These are phyloP conservation scores for Podospora fimiseda DNA, from an alignment of 495 filamentous ascomycete species.

Conservation along the genomic window DNA sequence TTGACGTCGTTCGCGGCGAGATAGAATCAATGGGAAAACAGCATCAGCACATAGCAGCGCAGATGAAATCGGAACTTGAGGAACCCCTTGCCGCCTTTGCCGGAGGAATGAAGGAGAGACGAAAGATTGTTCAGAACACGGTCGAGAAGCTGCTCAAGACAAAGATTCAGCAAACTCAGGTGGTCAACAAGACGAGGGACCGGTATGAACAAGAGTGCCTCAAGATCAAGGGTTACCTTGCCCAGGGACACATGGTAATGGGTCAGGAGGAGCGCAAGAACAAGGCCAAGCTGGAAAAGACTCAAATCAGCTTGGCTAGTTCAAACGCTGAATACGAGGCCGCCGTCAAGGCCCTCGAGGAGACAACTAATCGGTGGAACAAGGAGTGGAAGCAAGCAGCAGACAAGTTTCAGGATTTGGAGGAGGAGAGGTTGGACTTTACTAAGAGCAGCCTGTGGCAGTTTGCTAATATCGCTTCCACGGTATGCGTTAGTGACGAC, in stretches of 20 bases:
- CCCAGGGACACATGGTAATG: conserved; percentile 99
- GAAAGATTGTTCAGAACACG: conserved; percentile 89
- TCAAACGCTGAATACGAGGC: conserved; percentile 91
- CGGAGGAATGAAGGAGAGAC: conserved; percentile 86
- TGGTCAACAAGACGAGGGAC: conserved; percentile 93
- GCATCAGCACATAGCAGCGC: conserved; percentile 78
- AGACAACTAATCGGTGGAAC: conserved; percentile 95
- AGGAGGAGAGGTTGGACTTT: conserved; percentile 95
- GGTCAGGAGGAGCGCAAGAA: conserved; percentile 98
- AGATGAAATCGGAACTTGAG: conserved; percentile 97
- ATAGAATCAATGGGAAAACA: conserved; percentile 92
- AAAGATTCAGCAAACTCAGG: conserved; percentile 84
- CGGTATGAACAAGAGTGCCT: conserved; percentile 95
- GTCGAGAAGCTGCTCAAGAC: conserved; percentile 90
- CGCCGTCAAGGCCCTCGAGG: conserved; percentile 87
- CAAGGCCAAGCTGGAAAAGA: conserved; percentile 98
- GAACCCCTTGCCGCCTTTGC: conserved; percentile 88
- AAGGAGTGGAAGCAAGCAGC: conserved; percentile 95
- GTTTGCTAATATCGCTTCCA: conserved; percentile 96
- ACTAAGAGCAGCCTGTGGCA: conserved; percentile 96
- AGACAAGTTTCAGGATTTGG: conserved; percentile 99
- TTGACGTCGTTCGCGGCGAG: conserved; percentile 83
- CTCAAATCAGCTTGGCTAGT: conserved; percentile 84
- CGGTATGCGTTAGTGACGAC: conserved; percentile 98
- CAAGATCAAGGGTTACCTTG: conserved; percentile 96